Evolutionary conservation across 2,329 filamentous ascomycete genomes (phyloP).

Genomic region (Dendryphion nanum): DNA sequence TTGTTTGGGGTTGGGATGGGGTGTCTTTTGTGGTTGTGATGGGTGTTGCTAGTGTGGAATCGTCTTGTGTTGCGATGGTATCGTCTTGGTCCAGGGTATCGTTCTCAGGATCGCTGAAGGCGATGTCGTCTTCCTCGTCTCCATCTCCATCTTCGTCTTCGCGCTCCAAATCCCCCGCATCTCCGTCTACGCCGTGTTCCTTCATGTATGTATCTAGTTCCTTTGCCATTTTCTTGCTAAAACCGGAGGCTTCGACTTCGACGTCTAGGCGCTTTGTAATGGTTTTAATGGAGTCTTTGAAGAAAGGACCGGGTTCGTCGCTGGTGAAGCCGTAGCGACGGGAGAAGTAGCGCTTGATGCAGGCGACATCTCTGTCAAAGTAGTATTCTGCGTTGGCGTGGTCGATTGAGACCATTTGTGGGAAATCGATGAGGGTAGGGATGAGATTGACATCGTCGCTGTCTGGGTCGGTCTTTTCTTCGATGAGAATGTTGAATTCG

Average conservation of each 20-base stretch:
- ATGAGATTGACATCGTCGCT: conserved; percentile 54
- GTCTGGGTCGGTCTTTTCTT: conserved; percentile 57
- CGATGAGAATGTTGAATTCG: conserved; percentile 96
- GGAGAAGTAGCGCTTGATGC: conserved; percentile 92
- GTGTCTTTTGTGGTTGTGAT: background rate
- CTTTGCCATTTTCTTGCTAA: conserved; percentile 95
- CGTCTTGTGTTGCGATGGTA: background rate
- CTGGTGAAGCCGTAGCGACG: conserved; percentile 84
- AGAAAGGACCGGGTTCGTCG: conserved; percentile 80
- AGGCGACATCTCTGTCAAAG: conserved; percentile 93
- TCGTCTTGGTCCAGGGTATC: conserved; percentile 3
- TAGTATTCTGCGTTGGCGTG: conserved; percentile 95
- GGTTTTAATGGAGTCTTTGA: conserved; percentile 75
- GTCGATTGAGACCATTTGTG: conserved; percentile 95
- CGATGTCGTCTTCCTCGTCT: conserved; percentile 14
- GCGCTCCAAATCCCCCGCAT: conserved; percentile 40
- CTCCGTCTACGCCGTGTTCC: conserved; percentile 60
- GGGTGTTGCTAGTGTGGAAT: background rate
- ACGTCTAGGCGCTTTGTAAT: conserved; percentile 75
- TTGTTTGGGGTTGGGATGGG: background rate
- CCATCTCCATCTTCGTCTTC: conserved; percentile 16
- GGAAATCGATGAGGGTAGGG: conserved; percentile 94
- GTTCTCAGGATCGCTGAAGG: conserved; percentile 3
- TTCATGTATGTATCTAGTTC: conserved; percentile 91
- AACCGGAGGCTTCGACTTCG: conserved; percentile 86